Evolutionary conservation across 2,329 filamentous ascomycete genomes (phyloP).

Genomic region (Fonsecaea multimorphosa): DNA sequence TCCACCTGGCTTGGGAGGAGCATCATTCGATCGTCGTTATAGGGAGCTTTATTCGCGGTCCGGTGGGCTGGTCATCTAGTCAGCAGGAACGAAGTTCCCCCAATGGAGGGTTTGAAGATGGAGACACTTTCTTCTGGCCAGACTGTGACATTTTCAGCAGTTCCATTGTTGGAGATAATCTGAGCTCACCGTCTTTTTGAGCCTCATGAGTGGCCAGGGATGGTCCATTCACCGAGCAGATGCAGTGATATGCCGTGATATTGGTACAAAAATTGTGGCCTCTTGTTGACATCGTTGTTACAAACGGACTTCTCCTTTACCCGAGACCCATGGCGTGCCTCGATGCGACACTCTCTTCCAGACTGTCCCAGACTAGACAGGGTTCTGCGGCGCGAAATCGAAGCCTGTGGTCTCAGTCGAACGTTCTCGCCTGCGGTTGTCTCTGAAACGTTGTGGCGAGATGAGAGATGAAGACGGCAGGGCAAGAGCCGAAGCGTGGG

Average conservation of each 20-base stretch:
- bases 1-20: not conserved
- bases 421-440: slow-evolving; percentile 8
- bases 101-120: slow-evolving; percentile 1
- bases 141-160: not conserved
- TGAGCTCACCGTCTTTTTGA: slow-evolving; percentile 5
- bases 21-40: slow-evolving; percentile 1
- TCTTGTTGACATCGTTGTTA: not conserved
- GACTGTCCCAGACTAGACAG: not conserved
- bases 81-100: slow-evolving; percentile 8
- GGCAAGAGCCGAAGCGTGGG: slow-evolving; percentile 7
- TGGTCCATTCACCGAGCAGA: slow-evolving; percentile 11
- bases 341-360: not conserved
- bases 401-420: not conserved
- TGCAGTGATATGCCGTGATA: slow-evolving; percentile 1
- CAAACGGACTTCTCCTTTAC: slow-evolving; percentile 3
- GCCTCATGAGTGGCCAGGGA: not conserved
- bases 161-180: slow-evolving; percentile 12
- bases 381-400: not conserved
- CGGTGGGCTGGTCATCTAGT: not conserved
- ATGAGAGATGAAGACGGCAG: not conserved
- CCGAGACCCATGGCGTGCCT: slow-evolving; percentile 2
- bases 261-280: slow-evolving; percentile 14
- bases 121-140: slow-evolving; percentile 4
- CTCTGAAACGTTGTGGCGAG: not conserved
- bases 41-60: not conserved